These are phyloP conservation scores for Dianthus caryophyllus DNA, from an alignment of 148 eudicot species.

Conservation along the genomic window DNA sequence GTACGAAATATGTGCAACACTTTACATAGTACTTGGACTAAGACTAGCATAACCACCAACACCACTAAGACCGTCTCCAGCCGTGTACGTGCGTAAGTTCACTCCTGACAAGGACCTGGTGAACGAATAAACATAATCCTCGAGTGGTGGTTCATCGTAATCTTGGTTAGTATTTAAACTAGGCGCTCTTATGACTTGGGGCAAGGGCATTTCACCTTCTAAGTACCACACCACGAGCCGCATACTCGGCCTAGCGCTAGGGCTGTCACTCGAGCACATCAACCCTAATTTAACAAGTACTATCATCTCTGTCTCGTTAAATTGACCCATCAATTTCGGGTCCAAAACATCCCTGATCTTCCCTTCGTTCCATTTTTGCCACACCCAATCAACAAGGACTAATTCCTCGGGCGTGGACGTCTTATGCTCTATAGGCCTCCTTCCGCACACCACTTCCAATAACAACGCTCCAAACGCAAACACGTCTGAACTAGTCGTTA, in stretches of 20 bases:
- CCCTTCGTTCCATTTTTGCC: conserved; percentile 26
- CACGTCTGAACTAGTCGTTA: conserved; percentile 24
- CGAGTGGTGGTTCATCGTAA: background rate
- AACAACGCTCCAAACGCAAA: conserved; percentile 36
- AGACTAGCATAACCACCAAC: conserved; percentile 17
- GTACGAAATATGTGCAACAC: no score
- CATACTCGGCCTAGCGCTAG: conserved; percentile 23
- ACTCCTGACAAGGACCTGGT: conserved; percentile 17
- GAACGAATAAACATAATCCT: conserved; percentile 17
- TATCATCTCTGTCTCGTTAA: conserved; percentile 6
- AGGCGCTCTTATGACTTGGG: conserved; percentile 21
- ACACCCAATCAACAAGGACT: conserved; percentile 35
- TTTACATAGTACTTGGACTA: conserved; percentile 14
- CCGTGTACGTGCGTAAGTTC: conserved; percentile 14
- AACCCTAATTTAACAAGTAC: conserved; percentile 29
- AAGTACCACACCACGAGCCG: conserved; percentile 29
- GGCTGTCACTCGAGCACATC: conserved; percentile 27
- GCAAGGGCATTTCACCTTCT: conserved; percentile 22
- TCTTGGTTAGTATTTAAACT: conserved; percentile 2
- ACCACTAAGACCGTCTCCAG: conserved; percentile 7
- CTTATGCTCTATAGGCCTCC: conserved; percentile 28
- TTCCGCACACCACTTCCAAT: conserved; percentile 33
- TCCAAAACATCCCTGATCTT: conserved; percentile 28
- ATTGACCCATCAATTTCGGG: conserved; percentile 18
- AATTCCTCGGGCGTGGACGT: conserved; percentile 16